Conservation (phyloP, 1,139 yeast genomes). For the Taphrina deformans region DNA sequence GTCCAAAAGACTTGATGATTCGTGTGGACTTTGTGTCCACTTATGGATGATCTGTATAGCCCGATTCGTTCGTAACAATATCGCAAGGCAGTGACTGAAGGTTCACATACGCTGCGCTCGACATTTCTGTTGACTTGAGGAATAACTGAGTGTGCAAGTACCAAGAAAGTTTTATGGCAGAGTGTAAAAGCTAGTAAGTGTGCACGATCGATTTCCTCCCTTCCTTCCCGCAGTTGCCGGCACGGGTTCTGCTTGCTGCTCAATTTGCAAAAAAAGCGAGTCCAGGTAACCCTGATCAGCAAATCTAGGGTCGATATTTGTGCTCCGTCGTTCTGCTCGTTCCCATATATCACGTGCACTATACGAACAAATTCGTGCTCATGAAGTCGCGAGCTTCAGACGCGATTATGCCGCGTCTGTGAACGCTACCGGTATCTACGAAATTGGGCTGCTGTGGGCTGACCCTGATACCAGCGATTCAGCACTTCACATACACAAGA, state of each 20-base stretch:
- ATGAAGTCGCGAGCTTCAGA: neutral
- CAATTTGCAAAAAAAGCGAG: conserved; percentile 6
- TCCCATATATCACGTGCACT: neutral
- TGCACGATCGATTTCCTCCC: neutral
- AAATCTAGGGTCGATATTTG: neutral
- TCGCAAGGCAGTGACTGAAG: neutral
- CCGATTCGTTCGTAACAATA: neutral
- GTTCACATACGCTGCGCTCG: conserved; percentile 15
- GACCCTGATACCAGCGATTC: too few species aligned
- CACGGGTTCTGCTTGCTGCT: neutral
- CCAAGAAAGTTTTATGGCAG: neutral
- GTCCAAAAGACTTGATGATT: neutral
- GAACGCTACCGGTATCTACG: too few species aligned
- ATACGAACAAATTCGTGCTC: neutral
- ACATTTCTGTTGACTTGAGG: neutral
- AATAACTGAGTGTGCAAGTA: neutral
- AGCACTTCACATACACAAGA: too few species aligned
- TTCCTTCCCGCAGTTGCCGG: neutral
- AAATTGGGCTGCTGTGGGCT: too few species aligned
- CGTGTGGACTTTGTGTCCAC: neutral
- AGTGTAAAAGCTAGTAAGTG: neutral
- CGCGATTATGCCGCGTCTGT: neutral
- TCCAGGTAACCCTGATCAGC: conserved; percentile 5
- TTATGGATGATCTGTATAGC: neutral
- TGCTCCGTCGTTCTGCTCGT: neutral